These are phyloP conservation scores for Moringa oleifera DNA, from an alignment of 345 rosid genomes.

Conservation along the genomic window DNA sequence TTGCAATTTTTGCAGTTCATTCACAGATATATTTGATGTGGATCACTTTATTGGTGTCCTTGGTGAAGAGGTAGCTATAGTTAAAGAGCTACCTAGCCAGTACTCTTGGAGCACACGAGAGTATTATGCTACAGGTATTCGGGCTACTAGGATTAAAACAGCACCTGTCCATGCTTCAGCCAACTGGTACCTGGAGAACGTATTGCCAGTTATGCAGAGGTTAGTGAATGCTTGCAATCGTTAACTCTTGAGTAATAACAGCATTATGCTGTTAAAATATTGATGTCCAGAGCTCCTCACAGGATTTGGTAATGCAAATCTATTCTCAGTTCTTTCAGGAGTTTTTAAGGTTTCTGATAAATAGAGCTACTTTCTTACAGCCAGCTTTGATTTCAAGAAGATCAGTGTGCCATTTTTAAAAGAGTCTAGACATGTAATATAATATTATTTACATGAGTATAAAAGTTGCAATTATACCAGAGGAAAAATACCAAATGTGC, in stretches of 20 bases:
- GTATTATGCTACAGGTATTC: constrained; percentile 89
- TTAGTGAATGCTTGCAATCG: constrained; percentile 22
- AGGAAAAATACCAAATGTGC: no score
- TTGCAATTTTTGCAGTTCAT: constrained; percentile 46
- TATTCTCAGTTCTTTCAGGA: not conserved
- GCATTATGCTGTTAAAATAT: not conserved
- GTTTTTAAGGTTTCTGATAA: not conserved
- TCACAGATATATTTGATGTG: constrained; percentile 80
- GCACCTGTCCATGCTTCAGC: constrained; percentile 89
- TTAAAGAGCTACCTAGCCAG: constrained; percentile 60
- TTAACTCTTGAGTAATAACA: not conserved
- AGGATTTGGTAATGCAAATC: not conserved
- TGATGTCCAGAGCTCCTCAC: not conserved
- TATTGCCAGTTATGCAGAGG: constrained; percentile 83
- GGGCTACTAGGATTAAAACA: constrained; percentile 84
- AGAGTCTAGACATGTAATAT: not conserved
- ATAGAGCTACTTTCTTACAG: not conserved
- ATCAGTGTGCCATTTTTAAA: not conserved
- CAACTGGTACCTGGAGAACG: constrained; percentile 85
- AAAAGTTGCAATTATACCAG: not conserved
- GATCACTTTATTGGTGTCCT: constrained; percentile 68
- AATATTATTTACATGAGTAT: not conserved
- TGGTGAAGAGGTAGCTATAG: constrained; percentile 50
- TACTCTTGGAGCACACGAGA: constrained; percentile 90
- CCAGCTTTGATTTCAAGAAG: not conserved